Percentiles rank a stretch among this genome's conserved stretches.
These are phyloP conservation scores for Hypoxylon perforatum DNA, from an alignment of 495 filamentous ascomycete species.

Conservation along the genomic window DNA sequence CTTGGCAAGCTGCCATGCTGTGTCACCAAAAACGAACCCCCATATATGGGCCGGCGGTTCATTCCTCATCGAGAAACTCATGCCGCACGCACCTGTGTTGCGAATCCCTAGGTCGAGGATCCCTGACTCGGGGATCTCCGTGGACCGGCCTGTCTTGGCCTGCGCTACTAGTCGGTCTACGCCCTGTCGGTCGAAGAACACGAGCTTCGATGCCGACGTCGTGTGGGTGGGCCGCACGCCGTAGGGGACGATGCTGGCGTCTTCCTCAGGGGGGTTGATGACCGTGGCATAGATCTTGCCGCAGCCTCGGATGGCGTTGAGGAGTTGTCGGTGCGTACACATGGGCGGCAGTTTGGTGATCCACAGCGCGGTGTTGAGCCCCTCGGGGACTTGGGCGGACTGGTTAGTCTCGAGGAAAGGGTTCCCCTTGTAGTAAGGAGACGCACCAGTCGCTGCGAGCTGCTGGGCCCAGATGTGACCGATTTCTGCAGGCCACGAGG, in stretches of 20 bases:
- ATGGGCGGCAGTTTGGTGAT: conserved; percentile 46
- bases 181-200: conserved; percentile 49
- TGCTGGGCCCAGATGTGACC: conserved; percentile 2
- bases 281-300: conserved; percentile 52
- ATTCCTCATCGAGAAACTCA: too few species aligned
- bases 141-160: conserved; percentile 19
- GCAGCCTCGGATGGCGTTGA: conserved; percentile 41
- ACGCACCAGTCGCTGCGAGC: conserved; percentile 22
- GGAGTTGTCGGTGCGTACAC: conserved; percentile 40
- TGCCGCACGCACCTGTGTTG: too few species aligned
- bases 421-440: conserved; percentile 48
- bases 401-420: conserved; percentile 34
- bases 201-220: conserved; percentile 50
- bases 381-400: conserved; percentile 45
- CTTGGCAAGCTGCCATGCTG: conserved; percentile 82
- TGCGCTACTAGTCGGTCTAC: conserved; percentile 30
- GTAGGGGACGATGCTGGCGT: neutral
- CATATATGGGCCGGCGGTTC: too few species aligned
- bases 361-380: conserved; percentile 51
- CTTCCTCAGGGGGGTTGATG: conserved; percentile 45
- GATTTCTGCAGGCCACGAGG: too few species aligned
- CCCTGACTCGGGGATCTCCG: too few species aligned
- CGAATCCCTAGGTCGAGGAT: too few species aligned
- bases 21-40: too few species aligned
- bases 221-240: neutral